Base-by-base conservation (phyloP, 441 rosid species). In the Croton setiger region DNA sequence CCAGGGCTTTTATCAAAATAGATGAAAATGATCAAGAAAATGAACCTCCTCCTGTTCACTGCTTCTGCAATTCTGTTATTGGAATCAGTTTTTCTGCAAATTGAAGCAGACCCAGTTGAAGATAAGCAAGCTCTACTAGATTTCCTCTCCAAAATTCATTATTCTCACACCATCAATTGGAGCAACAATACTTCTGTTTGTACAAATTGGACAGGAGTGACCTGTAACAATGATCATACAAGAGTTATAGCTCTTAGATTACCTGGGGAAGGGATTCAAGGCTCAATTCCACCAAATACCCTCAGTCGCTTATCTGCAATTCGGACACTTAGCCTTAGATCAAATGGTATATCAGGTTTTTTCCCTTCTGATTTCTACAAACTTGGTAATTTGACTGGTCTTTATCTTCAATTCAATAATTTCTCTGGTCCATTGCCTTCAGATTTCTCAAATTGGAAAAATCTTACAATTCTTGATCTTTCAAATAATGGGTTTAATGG, bases 71-170 rank as follows among this genome's bases (percentile, higher is more conserved):
- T 76, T 65, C 27, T 84, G 59, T 47, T 84, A 41, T 37, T 84
- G 63, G 82, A 75, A 49, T 67, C 76, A 60, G 63, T 81, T 74
- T 70, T 80, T 72, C 70, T 77, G 7, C 70, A 74, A 43, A 74
- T 69, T 77, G 51, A 44, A 7, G 87, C 86, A 48, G 88, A 90
- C 18, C 91, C 88, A 55, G 72, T 80, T 68, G 84, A 78, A 64
- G 97, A 91, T 70, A 84, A 84, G 64, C 76, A 79, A 72, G 94
- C 97, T 69, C 81, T 90, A 49, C 81, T 94, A 0, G 87, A 91
- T 76, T 94, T 94, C 67, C 70, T 85, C 59, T 60, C 66, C 37
- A 75, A 72, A 39, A 78, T 85, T 51, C 71, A 71, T 64, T 83
- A 79, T 47, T 75, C 96, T 3, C 82, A 31, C 15, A 47, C 78